Base-by-base conservation (phyloP, 331 rosid species). In the Prunus yedoensis region DNA sequence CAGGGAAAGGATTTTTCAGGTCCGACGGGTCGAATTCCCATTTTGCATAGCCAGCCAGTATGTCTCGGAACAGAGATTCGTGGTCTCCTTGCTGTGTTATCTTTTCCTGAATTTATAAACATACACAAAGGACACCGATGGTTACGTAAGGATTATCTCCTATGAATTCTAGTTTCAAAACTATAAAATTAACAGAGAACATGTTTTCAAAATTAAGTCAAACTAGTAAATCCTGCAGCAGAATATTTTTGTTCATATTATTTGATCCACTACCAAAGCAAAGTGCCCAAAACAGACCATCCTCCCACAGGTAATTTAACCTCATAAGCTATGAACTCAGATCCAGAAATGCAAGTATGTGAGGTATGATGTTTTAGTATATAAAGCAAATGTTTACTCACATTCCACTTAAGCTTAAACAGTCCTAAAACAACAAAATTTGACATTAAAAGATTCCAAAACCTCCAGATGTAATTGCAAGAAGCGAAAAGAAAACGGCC, bases 11-110 rank as follows among this genome's bases (percentile, higher is more conserved):
- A 81, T 87, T 77, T 32, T 2, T 74, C 4, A 89, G 65, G 4
- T 89, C 88, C 1, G 76, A 17, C 13, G 90, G 93, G 43, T 66
- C 77, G 66, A 91, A 93, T 77, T 89, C 97, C 98, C 97, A 91
- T 71, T 83, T 79, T 71, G 83, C 86, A 17, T 73, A 81, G 49
- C 81, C 72, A 10, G 51, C 83, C 14, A 93, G 23, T 0, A 91
- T 21, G 84, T 91, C 97, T 75, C 87, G 70, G 78, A 85, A 68
- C 25, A 93, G 79, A 1, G 96, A 93, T 77, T 91, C 96, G 41
- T 89, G 64, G 38, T 76, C 85, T 45, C 97, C 96, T 79, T 93
- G 97, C 74, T 91, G 96, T 16, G 60, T 66, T 68, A 78, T 75
- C 91, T 79, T 89, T 70, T 89, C 91, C 95, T 87, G 81, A 76